Base-by-base conservation (phyloP, 176 grass and related monocot genomes). In the Hyparrhenia diplandra region DNA sequence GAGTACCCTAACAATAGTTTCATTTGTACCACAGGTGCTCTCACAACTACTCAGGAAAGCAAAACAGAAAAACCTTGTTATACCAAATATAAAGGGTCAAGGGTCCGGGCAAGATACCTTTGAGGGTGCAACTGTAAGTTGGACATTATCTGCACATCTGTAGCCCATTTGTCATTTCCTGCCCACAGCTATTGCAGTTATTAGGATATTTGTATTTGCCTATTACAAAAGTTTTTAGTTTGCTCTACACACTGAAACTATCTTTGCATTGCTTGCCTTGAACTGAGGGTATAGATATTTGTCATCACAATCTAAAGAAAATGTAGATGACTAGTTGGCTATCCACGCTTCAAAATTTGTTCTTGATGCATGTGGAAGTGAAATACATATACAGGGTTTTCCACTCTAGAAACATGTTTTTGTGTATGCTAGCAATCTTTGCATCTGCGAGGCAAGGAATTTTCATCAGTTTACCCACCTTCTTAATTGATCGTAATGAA, bases 91-190 rank as follows among this genome's bases (percentile, higher is more conserved):
- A 49, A 98, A 92, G 82, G 92, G 92, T 54, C 95, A 98, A 86
- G 86, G 67, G 32, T 95, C 95, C 51, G 88, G 61, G 74, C 92
- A 94, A 89, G 95, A 98, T 82, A 88, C 67, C 49, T 98, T 94
- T 87, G 95, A 98, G 76, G 95, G 95, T 42, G 95, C 92, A 94
- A 98, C 95, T 87, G 95, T 98, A 94, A 91, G 95, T 98, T 76
- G 35, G 51, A 74, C 41, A 40, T 70, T 35, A 76, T 69, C n/a
- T 81, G 47, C 29, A 71, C 64, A 71, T 78, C 21, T 63, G 12
- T 47, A 68, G 32, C 69, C 34, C 10, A 27, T 71, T 67, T 79
- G 20, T 13, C 23, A 51, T 65, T 78, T 49, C 13, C 29, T 66
- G 13, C 7, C 20, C 54, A 31, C 49, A 85, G 32, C 49, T 82